Base-by-base conservation (phyloP, 1,139 yeast genomes). In the Suhomyces bokatorum region DNA sequence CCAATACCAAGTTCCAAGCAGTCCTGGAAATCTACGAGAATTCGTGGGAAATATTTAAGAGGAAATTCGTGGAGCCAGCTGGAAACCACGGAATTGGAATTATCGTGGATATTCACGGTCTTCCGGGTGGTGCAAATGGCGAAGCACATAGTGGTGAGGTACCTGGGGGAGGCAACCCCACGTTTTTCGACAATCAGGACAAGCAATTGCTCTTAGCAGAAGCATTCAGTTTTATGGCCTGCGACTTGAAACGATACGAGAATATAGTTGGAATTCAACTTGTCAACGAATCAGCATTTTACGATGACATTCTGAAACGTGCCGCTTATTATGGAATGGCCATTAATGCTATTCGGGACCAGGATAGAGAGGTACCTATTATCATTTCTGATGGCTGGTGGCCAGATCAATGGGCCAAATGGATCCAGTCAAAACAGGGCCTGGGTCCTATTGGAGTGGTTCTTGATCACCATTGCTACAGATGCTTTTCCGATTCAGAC, bases 371-470 rank as follows among this genome's bases (percentile, higher is more conserved):
- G 4, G 64, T 89, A 26, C 97, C 97, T 0, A 71, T 93, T 8
- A 69, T 87, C 14, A 86, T 93, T 40, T 87, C 97, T 2, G 98
- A 93, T 61, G 96, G 96, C 3, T 93, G 98, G 98, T 85, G 90
- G 83, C 78, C 95, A 4, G 78, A 78, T 49, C 87, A 80, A 58
- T 88, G 93, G 90, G 83, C 77, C 15, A 72, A 82, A 45, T 87
- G 88, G 84, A 66, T 88, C 6, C 73, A 73, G 48, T 61, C 66
- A 7, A 58, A 63, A 14, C 77, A 76, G 36, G 57, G 66, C 20
- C 70, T 71, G 31, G 63, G 66, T 29, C 59, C 69, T 22, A 55
- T 80, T 16, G 93, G 93, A 1, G 77, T 88, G 4, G 80, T 90
- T 0, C 70, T 93, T 32, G 99, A 93, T 63, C 76, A 86, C 14